Evolutionary conservation across 495 filamentous ascomycete genomes (phyloP).

Genomic region (Astrothelium macrocarpum): DNA sequence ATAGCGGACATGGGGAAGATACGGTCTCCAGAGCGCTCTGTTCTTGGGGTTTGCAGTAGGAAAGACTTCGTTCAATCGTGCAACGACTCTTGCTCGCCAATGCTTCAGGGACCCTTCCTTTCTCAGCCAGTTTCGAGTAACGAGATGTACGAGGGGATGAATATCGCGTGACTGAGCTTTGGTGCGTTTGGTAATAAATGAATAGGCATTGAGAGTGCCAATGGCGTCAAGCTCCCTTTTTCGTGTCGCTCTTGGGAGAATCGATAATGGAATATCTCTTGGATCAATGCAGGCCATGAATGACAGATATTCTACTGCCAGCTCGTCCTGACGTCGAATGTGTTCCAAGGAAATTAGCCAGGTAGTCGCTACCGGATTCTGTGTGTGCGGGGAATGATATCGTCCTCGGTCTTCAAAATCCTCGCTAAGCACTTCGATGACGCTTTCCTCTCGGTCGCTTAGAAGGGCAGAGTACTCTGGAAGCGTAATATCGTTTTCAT

Average conservation of each 20-base stretch:
- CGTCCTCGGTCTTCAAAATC: conserved; percentile 14
- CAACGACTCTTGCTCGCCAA: neutral
- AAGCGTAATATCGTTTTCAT: conserved; percentile 15
- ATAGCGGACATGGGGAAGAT: neutral
- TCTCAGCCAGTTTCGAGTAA: neutral
- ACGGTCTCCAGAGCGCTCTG: neutral
- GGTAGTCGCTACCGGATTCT: neutral
- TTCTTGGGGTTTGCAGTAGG: neutral
- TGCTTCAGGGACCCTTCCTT: neutral
- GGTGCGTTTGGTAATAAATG: neutral
- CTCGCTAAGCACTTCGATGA: conserved; percentile 18
- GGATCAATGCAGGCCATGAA: neutral
- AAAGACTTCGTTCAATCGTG: neutral
- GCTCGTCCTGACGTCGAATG: neutral
- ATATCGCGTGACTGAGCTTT: neutral
- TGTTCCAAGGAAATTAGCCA: neutral
- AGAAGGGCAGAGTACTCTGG: conserved; percentile 18
- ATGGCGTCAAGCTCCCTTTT: neutral
- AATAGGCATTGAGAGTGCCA: neutral
- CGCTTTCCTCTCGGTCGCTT: conserved; percentile 15
- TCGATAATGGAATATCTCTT: neutral
- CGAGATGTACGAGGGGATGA: neutral
- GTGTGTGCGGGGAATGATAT: neutral
- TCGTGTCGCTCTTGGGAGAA: neutral
- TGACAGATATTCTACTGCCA: neutral